phyloP scores from a whole-genome alignment of 495 filamentous ascomycete genomes.

The Hypoxylon intermedium region DNA sequence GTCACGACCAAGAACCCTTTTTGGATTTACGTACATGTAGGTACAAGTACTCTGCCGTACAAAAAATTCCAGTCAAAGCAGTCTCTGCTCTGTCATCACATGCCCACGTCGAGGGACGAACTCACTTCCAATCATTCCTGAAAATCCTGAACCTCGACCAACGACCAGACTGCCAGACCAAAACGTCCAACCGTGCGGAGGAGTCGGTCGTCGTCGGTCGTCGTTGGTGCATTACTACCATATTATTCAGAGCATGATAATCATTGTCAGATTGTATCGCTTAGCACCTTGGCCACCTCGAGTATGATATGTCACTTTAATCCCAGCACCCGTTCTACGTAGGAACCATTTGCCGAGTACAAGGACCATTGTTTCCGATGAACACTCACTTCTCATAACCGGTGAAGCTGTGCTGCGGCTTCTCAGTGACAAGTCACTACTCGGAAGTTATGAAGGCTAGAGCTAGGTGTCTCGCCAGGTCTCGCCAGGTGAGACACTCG shows the following conservation, averaged over 20 bases:
- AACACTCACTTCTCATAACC: constrained; percentile 13
- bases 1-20: constrained; percentile 34
- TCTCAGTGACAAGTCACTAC: constrained; percentile 30
- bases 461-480: constrained; percentile 11
- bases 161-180: too few relatives aligned
- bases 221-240: neutral
- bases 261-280: too few relatives aligned
- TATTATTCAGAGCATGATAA: neutral
- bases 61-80: neutral
- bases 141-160: too few relatives aligned
- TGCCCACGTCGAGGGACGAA: neutral
- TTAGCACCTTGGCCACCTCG: constrained; percentile 4
- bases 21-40: constrained; percentile 8
- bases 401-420: constrained; percentile 17
- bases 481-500: constrained; percentile 23
- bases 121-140: too few relatives aligned
- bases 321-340: constrained; percentile 24
- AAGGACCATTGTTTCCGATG: constrained; percentile 17
- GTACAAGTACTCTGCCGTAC: neutral
- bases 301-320: constrained; percentile 38
- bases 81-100: constrained; percentile 8
- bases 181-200: too few relatives aligned
- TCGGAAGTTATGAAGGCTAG: constrained; percentile 1
- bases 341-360: constrained; percentile 26
- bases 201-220: too few relatives aligned